These are phyloP conservation scores for Gossypium aridum DNA, from an alignment of 441 rosid genomes.

Conservation along the genomic window DNA sequence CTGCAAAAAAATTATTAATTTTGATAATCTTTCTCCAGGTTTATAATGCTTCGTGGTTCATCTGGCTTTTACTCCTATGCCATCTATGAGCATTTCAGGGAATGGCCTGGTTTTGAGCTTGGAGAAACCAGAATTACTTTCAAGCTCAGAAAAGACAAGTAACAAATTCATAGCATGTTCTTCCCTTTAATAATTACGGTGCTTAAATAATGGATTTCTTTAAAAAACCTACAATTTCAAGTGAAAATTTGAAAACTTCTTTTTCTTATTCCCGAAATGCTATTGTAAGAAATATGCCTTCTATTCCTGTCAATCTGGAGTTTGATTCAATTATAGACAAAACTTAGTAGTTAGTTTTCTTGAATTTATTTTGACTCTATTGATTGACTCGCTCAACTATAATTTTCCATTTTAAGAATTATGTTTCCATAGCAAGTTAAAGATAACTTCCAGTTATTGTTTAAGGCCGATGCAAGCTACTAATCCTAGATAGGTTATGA, in stretches of 20 bases:
- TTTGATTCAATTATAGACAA: neutral
- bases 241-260: neutral
- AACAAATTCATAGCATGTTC: slow-evolving; percentile 14
- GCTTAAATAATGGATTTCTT: neutral
- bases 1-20: slow-evolving; percentile 6
- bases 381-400: neutral
- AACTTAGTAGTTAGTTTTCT: neutral
- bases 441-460: neutral
- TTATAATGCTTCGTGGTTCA: slow-evolving; percentile 65
- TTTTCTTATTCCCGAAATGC: neutral
- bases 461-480: neutral
- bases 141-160: slow-evolving; percentile 91
- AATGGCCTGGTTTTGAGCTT: slow-evolving; percentile 75
- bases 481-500: neutral
- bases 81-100: slow-evolving; percentile 59
- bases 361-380: neutral
- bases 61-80: slow-evolving; percentile 78
- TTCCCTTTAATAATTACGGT: neutral
- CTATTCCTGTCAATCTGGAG: neutral
- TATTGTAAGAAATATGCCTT: neutral
- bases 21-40: slow-evolving; percentile 35
- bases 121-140: slow-evolving; percentile 73
- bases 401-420: neutral
- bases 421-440: neutral
- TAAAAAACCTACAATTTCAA: neutral